Base-by-base conservation (phyloP, 495 filamentous ascomycete genomes). In the Cryomyces minteri region DNA sequence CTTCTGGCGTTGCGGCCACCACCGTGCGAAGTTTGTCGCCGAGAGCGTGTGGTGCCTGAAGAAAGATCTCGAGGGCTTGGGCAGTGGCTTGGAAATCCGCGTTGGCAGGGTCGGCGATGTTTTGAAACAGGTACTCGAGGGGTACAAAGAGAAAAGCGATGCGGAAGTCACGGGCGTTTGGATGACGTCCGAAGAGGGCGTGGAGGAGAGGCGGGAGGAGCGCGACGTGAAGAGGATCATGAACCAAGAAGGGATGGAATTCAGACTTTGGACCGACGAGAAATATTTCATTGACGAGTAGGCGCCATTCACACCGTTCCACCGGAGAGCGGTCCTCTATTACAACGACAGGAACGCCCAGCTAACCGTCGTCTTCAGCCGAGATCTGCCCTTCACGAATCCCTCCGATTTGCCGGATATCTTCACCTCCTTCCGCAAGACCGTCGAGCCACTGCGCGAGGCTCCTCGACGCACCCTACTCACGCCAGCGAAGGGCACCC, bases 251-350 rank as follows among this genome's bases (percentile, higher is more conserved):
- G 67, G 64, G 29, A 59, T 71, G 9, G 65, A 74, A 6, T 80
- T 77, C 55, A 72, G 67, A 57, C 33, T 71, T 5, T 82, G 73
- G 69, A 59, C 58, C 0, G 80, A 86, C 49, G 80, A 81, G 54
- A 84, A 82, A 55, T 84, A 81, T 54, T 74, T 79, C 43, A 68
- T 83, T 41, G 72, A 84, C 50, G 76, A 82, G 80, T 82, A 64
- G 62, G 18, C 18, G 18, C 18, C 18, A 25, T 25, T 25, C 18
- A 25, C 18, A 25, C 18, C 18, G 2, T 2, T 25, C 18, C 18
- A 25, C 18, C 18, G 18, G 34, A 38, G 34, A 10, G 34, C 12
- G 12, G 9, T 38, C 1, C 9, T 10, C 9, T 14, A 2, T 14
- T 9, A 38, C 9, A 38, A 38, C 12, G 34, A 14, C 9, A 38